These are phyloP conservation scores for Talaromyces sp. DNA, from an alignment of 2,329 filamentous ascomycete species.

Conservation along the genomic window DNA sequence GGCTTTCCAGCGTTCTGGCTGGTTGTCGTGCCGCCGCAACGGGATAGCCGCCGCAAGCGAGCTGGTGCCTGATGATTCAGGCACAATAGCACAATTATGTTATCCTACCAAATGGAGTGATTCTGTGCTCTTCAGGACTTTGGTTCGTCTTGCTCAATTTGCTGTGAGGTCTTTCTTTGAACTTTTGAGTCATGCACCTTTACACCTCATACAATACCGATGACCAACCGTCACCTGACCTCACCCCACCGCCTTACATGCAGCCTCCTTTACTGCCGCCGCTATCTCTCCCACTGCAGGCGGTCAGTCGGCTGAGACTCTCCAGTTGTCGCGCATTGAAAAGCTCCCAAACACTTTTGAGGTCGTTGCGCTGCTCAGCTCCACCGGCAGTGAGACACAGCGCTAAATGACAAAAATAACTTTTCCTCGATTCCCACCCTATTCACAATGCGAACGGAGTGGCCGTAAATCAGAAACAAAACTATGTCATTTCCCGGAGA, in stretches of 20 bases:
- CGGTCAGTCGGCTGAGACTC: too few species aligned
- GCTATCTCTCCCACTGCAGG: too few species aligned
- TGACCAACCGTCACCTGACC: too few species aligned
- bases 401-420: conserved; percentile 5
- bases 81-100: too few species aligned
- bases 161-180: too few species aligned
- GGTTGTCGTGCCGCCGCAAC: conserved; percentile 43
- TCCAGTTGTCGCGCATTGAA: neutral
- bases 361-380: neutral
- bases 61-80: conserved; percentile 24
- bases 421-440: neutral
- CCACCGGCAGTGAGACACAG: conserved; percentile 4
- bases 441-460: neutral
- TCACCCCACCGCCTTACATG: too few species aligned
- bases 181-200: too few species aligned
- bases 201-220: too few species aligned
- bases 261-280: too few species aligned
- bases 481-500: conserved; percentile 1
- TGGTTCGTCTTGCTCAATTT: too few species aligned
- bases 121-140: too few species aligned
- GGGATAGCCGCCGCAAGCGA: conserved; percentile 46
- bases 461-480: neutral
- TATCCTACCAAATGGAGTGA: too few species aligned
- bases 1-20: conserved; percentile 41
- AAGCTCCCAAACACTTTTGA: neutral